Base-by-base conservation (phyloP, 805 yeast species). In the Spathaspora girioi region DNA sequence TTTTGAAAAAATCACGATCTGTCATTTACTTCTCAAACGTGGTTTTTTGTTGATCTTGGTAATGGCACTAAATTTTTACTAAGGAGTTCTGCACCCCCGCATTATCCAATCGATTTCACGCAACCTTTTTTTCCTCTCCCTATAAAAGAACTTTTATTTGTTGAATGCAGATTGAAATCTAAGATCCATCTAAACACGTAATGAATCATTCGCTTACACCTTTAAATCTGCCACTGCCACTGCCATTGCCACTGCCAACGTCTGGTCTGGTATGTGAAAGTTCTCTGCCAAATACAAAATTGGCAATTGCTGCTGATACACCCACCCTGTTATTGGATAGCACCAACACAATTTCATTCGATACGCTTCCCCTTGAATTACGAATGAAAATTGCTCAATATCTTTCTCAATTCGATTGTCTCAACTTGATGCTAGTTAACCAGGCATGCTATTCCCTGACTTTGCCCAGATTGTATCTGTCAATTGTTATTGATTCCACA, bases 341-440 rank as follows among this genome's bases (percentile, higher is more conserved):
- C 9, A 2, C 44, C 7, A 19, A 12, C 2, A 2, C 44, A 7
- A 5, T 45, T 9, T 20, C 53, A 10, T 51, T 71, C 3, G 70
- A 66, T 23, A 59, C 49, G 46, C 63, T 76, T 0, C 79, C 81
- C 1, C 59, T 61, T 26, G 81, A 76, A 52, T 53, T 76, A 12
- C 59, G 70, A 8, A 45, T 61, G 20, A 47, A 52, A 31, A 67
- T 76, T 5, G 63, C 73, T n/a, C 59, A 66, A 29, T 53, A 62
- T 11, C 56, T 75, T 20, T 58, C 72, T 3, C 81, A 76, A 56
- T 64, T 66, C 48, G 79, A 74, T 50, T 60, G 71, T 27, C 49
- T 72, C 5, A 67, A 53, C 45, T 52, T 77, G 17, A 52, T 76
- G 48, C 52, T 58, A 7, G 67, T 65, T 1, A 67, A 62, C 50